Percentiles rank a stretch among this genome's conserved stretches.
Conservation (phyloP, 805 yeast species). For the Hanseniaspora thailandica region DNA sequence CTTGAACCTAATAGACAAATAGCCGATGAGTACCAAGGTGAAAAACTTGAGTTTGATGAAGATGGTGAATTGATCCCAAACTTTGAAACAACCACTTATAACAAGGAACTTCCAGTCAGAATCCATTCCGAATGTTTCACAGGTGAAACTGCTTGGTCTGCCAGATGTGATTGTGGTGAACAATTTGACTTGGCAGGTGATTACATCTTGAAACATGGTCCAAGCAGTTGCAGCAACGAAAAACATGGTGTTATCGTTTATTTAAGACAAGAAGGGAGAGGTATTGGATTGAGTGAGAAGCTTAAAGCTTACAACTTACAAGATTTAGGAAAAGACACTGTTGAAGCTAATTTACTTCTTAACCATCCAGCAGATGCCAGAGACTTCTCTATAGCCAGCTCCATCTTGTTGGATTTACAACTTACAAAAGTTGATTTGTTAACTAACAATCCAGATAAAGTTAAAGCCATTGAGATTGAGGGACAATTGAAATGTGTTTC, state of each 20-base stretch:
- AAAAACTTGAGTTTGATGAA: constrained; percentile 37
- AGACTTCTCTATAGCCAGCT: constrained; percentile 84
- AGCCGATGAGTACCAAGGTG: constrained; percentile 45
- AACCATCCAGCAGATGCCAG: constrained; percentile 98
- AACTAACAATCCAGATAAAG: constrained; percentile 94
- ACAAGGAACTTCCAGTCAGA: constrained; percentile 29
- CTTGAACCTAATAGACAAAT: constrained; percentile 70
- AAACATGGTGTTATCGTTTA: constrained; percentile 94
- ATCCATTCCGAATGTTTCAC: constrained; percentile 97
- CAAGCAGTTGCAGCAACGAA: constrained; percentile 38
- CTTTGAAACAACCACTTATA: constrained; percentile 8
- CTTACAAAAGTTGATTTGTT: constrained; percentile 58
- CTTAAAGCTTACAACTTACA: constrained; percentile 92
- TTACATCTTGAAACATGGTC: constrained; percentile 38
- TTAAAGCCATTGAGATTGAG: constrained; percentile 85
- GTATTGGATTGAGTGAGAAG: constrained; percentile 96
- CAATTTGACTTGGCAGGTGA: constrained; percentile 97
- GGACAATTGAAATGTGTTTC: constrained; percentile 64
- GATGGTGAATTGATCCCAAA: constrained; percentile 84
- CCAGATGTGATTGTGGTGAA: constrained; percentile 98
- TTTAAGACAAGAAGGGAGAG: constrained; percentile 95
- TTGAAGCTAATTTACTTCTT: constrained; percentile 81
- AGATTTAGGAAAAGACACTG: constrained; percentile 97
- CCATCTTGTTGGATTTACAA: constrained; percentile 76
- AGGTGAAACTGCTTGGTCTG: constrained; percentile 98